A percentile compares a stretch with the other conserved stretches of the same genome.
Evolutionary conservation across 2,329 filamentous ascomycete species (phyloP).

Genomic region (Intubia oerlemansii): DNA sequence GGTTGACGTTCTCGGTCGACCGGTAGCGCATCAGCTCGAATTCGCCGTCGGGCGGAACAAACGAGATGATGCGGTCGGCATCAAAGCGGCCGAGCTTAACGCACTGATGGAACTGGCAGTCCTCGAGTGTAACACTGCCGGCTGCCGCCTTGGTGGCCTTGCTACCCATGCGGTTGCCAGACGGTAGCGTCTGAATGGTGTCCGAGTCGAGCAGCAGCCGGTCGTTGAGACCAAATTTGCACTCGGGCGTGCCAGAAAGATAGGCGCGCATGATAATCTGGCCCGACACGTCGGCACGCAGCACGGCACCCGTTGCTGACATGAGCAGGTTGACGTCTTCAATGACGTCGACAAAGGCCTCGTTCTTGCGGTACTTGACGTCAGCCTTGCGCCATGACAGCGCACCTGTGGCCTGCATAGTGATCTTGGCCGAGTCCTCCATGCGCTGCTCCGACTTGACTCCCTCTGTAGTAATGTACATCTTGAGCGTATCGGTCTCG

Average conservation of each 20-base stretch:
- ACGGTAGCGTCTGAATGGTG: slow-evolving; percentile 40
- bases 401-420: slow-evolving; percentile 95
- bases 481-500: slow-evolving; percentile 94
- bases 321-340: slow-evolving; percentile 98
- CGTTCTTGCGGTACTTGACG: slow-evolving; percentile 98
- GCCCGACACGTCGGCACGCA: slow-evolving; percentile 88
- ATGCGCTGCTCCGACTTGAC: slow-evolving; percentile 76
- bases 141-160: slow-evolving; percentile 92
- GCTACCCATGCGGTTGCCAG: slow-evolving; percentile 56
- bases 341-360: slow-evolving; percentile 97
- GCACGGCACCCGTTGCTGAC: slow-evolving; percentile 89
- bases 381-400: slow-evolving; percentile 93
- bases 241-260: slow-evolving; percentile 86
- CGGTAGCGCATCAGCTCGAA: slow-evolving; percentile 99
- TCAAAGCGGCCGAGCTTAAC: slow-evolving; percentile 96
- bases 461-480: slow-evolving; percentile 99
- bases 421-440: slow-evolving; percentile 93
- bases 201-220: slow-evolving; percentile 73
- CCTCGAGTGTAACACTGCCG: slow-evolving; percentile 85
- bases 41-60: slow-evolving; percentile 89
- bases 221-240: slow-evolving; percentile 97
- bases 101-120: slow-evolving; percentile 98
- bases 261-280: slow-evolving; percentile 99
- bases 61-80: slow-evolving; percentile 87
- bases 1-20: slow-evolving; percentile 92